Evolutionary conservation across 2,329 filamentous ascomycete species (phyloP), one percentile per base, ranked within the genome.

Genomic region (Aspergillus japonicus): DNA sequence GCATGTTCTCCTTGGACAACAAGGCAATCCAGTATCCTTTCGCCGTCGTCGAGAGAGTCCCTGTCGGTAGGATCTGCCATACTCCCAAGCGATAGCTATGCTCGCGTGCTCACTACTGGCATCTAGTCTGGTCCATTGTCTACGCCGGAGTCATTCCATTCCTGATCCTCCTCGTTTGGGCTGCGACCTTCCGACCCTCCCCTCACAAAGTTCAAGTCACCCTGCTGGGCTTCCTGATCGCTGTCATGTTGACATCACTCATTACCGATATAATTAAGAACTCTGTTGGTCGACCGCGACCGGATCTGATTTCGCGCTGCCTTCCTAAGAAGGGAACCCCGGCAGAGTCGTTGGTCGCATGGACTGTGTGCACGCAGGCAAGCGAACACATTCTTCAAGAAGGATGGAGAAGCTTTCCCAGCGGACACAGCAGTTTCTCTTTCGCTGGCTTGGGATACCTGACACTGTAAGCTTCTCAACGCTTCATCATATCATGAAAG

Each of bases 201-300:
- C 75, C 83, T 8, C 90, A 96, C 75, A 96, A 96, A 73, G 85
- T 90, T 61, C 93, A 98, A 77, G 90, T 93, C 64, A 90, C 92
- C 0, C 80, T 96, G 55, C 85, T 99, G 1, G 90, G 92, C 23
- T 87, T 97, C 61, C 80, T 88, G 54, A 91, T 94, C 69, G 85
- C 88, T 64, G 77, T 98, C 26, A 82, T 92, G 66, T 82, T 96
- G 53, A 89, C 91, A 0, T 85, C 87, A 5, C 89, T 97, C 74
- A 81, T 98, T 48, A 98, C 95, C 49, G 93, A 98, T 73, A 80
- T 94, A 29, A 83, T 98, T 71, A 99, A 99, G 77, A 96, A 96
- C 72, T 85, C 89, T 10, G 90, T 94, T 26, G 91, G 91, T 8
- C 81, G 91, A 11, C 91, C 92, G 31, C 86, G 94, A 6, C 94